These are phyloP conservation scores for Raddia distichophylla DNA, from an alignment of 176 grass and related monocot species.

Conservation along the genomic window DNA sequence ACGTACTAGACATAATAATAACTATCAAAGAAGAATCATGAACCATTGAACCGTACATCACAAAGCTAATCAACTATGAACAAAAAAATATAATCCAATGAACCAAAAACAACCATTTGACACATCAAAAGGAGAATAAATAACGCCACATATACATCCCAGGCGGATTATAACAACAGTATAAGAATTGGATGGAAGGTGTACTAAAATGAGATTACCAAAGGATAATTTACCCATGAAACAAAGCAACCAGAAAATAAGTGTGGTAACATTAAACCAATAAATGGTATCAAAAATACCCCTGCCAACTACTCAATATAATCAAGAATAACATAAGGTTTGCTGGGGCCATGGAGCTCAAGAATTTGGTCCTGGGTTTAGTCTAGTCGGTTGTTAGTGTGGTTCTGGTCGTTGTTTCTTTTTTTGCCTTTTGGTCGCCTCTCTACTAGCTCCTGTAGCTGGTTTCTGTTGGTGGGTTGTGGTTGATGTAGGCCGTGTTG, in stretches of 20 bases:
- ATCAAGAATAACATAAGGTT: not conserved
- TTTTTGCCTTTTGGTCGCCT: no score
- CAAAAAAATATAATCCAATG: constrained; percentile 13
- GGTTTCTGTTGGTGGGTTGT: no score
- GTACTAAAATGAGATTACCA: not conserved
- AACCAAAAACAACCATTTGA: constrained; percentile 7
- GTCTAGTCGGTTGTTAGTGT: no score
- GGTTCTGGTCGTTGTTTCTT: no score
- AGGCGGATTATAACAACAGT: not conserved
- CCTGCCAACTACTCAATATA: constrained; percentile 6
- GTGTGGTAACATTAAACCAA: constrained; percentile 11
- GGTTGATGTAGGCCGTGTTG: no score
- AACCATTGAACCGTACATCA: constrained; percentile 11
- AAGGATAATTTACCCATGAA: constrained; percentile 26
- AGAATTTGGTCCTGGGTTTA: no score
- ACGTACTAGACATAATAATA: constrained; percentile 24
- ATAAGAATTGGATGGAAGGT: not conserved
- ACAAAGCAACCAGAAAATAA: not conserved
- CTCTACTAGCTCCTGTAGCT: no score
- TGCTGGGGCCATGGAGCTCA: no score
- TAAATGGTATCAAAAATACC: constrained; percentile 13
- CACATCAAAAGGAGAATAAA: constrained; percentile 14
- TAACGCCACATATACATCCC: constrained; percentile 6
- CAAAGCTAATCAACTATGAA: constrained; percentile 5
- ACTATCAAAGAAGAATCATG: constrained; percentile 12